Percentiles rank a stretch among this genome's conserved stretches.
Conservation (phyloP, 2,329 filamentous ascomycete genomes). For the Ophiosphaerella korrae region DNA sequence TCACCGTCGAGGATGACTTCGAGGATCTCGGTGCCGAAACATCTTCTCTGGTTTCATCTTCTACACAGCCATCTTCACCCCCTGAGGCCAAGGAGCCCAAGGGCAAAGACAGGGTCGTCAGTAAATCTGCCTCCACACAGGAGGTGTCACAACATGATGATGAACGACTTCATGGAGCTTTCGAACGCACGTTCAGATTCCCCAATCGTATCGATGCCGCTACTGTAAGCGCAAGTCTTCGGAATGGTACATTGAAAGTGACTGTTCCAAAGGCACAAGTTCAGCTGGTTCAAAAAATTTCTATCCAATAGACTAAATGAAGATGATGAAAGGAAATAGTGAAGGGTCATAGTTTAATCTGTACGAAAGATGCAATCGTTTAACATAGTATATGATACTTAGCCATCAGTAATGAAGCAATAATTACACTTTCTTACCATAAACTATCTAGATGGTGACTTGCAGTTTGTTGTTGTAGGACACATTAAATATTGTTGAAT, state of each 20-base stretch:
- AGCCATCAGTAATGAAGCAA: constrained; percentile 15
- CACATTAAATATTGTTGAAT: no score
- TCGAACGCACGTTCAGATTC: constrained; percentile 72
- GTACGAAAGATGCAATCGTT: no score
- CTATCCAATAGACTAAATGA: constrained; percentile 28
- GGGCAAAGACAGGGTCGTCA: constrained; percentile 37
- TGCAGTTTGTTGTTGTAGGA: no score
- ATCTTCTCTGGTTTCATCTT: constrained; percentile 31
- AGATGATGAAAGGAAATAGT: no score
- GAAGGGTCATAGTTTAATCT: no score
- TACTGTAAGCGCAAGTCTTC: constrained; percentile 64
- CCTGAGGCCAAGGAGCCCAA: constrained; percentile 27
- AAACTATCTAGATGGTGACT: no score
- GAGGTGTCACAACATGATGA: constrained; percentile 36
- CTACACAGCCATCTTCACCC: constrained; percentile 14
- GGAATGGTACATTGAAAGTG: constrained; percentile 69
- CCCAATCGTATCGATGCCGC: constrained; percentile 67
- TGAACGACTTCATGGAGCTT: constrained; percentile 68
- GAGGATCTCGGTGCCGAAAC: constrained; percentile 42
- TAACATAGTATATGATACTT: constrained; percentile 15
- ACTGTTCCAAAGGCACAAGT: constrained; percentile 65
- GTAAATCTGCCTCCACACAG: constrained; percentile 19
- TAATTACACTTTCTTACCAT: no score
- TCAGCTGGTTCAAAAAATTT: constrained; percentile 31
- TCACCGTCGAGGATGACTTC: constrained; percentile 45